Conservation (phyloP, 345 rosid species). For the Aurinia saxatilis region DNA sequence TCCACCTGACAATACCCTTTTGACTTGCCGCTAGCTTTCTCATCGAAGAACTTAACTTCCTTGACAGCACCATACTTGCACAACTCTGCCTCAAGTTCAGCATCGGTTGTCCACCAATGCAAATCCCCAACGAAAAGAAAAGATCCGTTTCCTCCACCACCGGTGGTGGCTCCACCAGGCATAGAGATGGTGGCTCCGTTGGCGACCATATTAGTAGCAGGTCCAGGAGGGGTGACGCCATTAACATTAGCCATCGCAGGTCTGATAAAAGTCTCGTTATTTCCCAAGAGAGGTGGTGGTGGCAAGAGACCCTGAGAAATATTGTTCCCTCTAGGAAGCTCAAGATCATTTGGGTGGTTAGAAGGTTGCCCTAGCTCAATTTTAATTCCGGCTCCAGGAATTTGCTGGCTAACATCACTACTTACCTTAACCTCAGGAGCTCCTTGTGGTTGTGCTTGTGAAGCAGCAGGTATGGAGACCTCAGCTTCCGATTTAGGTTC, state of each 20-base stretch:
- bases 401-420: conserved; percentile 30
- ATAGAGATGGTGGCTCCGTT: conserved; percentile 30
- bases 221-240: conserved; percentile 31
- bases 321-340: conserved; percentile 32
- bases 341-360: conserved; percentile 28
- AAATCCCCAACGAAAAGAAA: conserved; percentile 74
- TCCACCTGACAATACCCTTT: conserved; percentile 89
- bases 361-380: conserved; percentile 51
- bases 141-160: conserved; percentile 42
- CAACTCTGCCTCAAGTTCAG: conserved; percentile 58
- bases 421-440: conserved; percentile 36
- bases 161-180: conserved; percentile 20
- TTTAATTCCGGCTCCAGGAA: conserved; percentile 48
- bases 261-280: conserved; percentile 33
- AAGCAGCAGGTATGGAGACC: conserved; percentile 29
- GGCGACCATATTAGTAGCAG: conserved; percentile 27
- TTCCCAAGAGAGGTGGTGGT: conserved; percentile 20
- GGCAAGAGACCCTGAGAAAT: conserved; percentile 28
- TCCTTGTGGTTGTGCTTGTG: conserved; percentile 15
- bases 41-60: conserved; percentile 81
- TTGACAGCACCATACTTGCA: conserved; percentile 66
- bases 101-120: conserved; percentile 97
- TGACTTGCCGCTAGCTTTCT: conserved; percentile 84
- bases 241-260: conserved; percentile 28
- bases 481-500: conserved; percentile 26